These are phyloP conservation scores for Picochlorum sp. DNA, from an alignment of 139 green algal species.

Conservation along the genomic window DNA sequence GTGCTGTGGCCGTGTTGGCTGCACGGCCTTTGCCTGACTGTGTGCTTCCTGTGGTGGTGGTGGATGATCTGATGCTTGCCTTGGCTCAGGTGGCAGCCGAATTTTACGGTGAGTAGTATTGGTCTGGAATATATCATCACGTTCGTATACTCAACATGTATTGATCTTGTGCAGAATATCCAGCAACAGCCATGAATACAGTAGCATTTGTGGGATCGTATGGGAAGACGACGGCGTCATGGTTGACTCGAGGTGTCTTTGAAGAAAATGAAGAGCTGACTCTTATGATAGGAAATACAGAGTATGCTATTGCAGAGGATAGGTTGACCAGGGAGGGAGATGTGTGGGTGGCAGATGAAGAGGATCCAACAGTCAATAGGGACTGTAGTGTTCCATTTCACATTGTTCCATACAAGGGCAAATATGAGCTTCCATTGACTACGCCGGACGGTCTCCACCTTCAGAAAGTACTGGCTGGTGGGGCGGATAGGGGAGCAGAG, in stretches of 20 bases:
- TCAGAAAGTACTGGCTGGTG: conserved; percentile 72
- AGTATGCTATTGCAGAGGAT: conserved; percentile 60
- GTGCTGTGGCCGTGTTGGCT: conserved; percentile 23
- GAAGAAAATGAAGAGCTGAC: conserved; percentile 49
- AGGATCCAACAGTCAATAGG: conserved; percentile 35
- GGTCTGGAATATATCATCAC: neutral
- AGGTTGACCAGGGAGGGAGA: conserved; percentile 57
- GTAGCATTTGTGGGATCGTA: conserved; percentile 69
- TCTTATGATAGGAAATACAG: conserved; percentile 50
- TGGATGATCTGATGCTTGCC: conserved; percentile 16
- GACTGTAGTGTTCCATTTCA: conserved; percentile 63
- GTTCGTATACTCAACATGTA: neutral
- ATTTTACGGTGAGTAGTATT: conserved; percentile 24
- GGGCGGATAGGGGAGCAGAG: conserved; percentile 68
- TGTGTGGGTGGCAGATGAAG: conserved; percentile 54
- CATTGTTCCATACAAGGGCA: conserved; percentile 63
- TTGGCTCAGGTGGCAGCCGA: conserved; percentile 20
- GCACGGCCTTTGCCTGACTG: conserved; percentile 2
- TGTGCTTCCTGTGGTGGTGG: conserved; percentile 28
- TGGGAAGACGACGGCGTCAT: conserved; percentile 93
- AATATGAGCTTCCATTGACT: conserved; percentile 46
- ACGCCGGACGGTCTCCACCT: conserved; percentile 55
- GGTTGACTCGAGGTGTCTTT: conserved; percentile 80
- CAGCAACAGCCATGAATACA: conserved; percentile 34
- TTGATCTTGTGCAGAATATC: conserved; percentile 16